Conservation (phyloP, 2,329 filamentous ascomycete genomes). For the Hypoxylon sp. region DNA sequence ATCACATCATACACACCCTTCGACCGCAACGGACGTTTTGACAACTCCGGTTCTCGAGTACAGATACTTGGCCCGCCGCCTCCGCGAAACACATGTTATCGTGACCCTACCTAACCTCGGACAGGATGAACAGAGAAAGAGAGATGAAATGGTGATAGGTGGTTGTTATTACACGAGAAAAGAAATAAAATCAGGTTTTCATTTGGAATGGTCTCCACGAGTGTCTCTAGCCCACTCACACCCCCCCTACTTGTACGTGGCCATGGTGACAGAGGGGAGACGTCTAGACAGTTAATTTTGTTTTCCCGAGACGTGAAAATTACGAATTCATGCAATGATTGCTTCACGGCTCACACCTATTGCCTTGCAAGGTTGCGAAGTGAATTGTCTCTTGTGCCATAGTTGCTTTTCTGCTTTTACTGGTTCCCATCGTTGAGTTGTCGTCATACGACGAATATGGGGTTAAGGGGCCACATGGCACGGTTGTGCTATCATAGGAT, state of each 20-base stretch:
- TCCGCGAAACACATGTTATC: conserved; percentile 40
- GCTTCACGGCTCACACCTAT: conserved; percentile 34
- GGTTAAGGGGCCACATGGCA: neutral
- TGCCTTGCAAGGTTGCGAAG: conserved; percentile 22
- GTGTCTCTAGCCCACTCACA: conserved; percentile 42
- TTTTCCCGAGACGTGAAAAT: conserved; percentile 52
- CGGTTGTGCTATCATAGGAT: conserved; percentile 1
- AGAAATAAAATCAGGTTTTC: conserved; percentile 58
- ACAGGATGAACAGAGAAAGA: conserved; percentile 46
- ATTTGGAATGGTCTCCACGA: conserved; percentile 53
- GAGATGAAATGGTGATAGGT: conserved; percentile 47
- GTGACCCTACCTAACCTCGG: conserved; percentile 45
- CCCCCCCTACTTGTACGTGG: conserved; percentile 34
- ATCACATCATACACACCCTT: conserved; percentile 26
- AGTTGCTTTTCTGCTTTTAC: neutral
- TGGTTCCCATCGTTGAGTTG: neutral
- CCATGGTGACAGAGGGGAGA: conserved; percentile 49
- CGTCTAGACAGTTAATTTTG: conserved; percentile 56
- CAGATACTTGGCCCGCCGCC: conserved; percentile 46
- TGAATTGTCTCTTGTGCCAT: conserved; percentile 7
- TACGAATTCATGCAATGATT: conserved; percentile 52
- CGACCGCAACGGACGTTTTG: conserved; percentile 43
- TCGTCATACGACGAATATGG: neutral
- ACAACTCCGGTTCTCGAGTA: conserved; percentile 48
- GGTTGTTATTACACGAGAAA: conserved; percentile 54